Evolutionary conservation across 1,284 basidiomycete genomes (phyloP).

Genomic region (Pseudozyma hubeiensis): DNA sequence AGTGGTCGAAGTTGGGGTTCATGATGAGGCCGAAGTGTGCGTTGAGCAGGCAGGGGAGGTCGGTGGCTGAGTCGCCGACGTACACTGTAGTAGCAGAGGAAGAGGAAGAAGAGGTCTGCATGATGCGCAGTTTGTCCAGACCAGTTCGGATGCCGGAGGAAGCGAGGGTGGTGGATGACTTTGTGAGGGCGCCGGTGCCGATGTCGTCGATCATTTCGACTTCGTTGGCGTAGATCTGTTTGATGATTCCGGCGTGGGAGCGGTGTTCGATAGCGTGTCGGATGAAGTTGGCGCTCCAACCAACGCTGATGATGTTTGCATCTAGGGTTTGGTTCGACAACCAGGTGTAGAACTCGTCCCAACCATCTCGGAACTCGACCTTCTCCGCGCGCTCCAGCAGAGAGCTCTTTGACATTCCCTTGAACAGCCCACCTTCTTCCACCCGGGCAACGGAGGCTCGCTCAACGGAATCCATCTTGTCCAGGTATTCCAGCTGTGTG

Average conservation of each 20-base stretch:
- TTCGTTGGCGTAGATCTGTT: conserved; percentile 57
- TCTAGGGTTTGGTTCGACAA: conserved; percentile 16
- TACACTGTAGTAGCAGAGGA: conserved; percentile 37
- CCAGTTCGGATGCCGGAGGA: conserved; percentile 51
- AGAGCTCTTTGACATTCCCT: conserved; percentile 11
- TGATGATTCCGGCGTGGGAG: conserved; percentile 3
- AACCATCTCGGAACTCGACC: conserved; percentile 46
- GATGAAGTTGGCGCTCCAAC: conserved; percentile 62
- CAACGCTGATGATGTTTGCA: conserved; percentile 58
- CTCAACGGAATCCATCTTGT: conserved; percentile 49
- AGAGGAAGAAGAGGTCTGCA: conserved; percentile 18
- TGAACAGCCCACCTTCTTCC: conserved; percentile 53
- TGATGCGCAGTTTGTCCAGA: conserved; percentile 48
- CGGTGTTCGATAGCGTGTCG: conserved; percentile 22
- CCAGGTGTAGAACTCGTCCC: conserved; percentile 37
- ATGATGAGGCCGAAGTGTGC: conserved; percentile 62
- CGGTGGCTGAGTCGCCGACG: conserved; percentile 63
- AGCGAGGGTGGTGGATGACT: conserved; percentile 1
- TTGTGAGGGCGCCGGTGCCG: conserved; percentile 52
- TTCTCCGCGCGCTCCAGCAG: conserved; percentile 19
- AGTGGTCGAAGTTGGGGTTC: conserved; percentile 23
- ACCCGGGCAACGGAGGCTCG: conserved; percentile 39
- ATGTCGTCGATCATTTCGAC: conserved; percentile 28
- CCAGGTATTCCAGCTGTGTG: conserved; percentile 40
- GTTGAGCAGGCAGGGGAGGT: conserved; percentile 55